These are phyloP conservation scores for Arthrobotrys musiformis DNA, from an alignment of 2,329 filamentous ascomycete genomes.

Conservation along the genomic window DNA sequence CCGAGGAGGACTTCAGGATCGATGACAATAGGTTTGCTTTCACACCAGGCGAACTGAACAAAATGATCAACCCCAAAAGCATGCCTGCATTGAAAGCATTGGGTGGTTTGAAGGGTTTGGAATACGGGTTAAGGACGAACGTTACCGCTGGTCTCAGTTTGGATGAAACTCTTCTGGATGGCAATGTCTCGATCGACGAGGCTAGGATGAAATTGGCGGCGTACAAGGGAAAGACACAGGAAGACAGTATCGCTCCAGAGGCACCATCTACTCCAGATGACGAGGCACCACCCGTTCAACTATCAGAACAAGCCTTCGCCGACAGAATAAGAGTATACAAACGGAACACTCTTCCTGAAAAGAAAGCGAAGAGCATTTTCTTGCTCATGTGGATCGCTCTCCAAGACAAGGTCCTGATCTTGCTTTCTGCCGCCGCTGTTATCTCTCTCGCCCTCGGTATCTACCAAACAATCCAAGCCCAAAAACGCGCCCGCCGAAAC, in stretches of 20 bases:
- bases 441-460: conserved; percentile 79
- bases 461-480: conserved; percentile 76
- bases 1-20: conserved; percentile 67
- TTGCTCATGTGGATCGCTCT: conserved; percentile 84
- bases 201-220: conserved; percentile 63
- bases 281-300: conserved; percentile 30
- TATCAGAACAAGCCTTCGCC: conserved; percentile 64
- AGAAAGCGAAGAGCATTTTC: conserved; percentile 78
- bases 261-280: conserved; percentile 36
- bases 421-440: conserved; percentile 76
- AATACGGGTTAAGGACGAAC: conserved; percentile 80
- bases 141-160: conserved; percentile 77
- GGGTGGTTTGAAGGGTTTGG: conserved; percentile 80
- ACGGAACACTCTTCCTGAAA: conserved; percentile 78
- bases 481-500: conserved; percentile 63
- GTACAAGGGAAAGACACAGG: conserved; percentile 41
- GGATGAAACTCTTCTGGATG: conserved; percentile 76
- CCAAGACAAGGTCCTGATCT: conserved; percentile 82
- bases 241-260: conserved; percentile 36
- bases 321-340: conserved; percentile 77
- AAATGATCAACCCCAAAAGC: conserved; percentile 90
- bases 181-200: conserved; percentile 77
- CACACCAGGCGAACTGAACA: conserved; percentile 82
- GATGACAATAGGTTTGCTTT: conserved; percentile 78
- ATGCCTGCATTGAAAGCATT: conserved; percentile 82